Base-by-base conservation (phyloP, 2,329 filamentous ascomycete genomes). In the Exophiala oligosperma region DNA sequence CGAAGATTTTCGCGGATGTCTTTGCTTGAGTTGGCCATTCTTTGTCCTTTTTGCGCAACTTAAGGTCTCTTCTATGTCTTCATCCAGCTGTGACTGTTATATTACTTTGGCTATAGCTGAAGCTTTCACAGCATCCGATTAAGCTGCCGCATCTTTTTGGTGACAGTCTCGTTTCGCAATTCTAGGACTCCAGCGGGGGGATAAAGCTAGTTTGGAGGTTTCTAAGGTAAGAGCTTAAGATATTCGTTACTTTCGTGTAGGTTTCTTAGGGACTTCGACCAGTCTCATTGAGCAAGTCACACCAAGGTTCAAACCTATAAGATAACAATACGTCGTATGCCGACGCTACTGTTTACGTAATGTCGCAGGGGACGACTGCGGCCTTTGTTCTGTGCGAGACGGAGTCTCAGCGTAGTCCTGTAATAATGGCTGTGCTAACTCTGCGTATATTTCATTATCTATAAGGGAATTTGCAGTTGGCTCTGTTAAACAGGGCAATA, bases 281-380 rank as follows among this genome's bases (percentile, higher is more conserved):
- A 80, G 86, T 84, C 17, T 78, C 28, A 1, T 79, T 67, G 1
- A 84, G 81, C 52, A 58, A 66, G 62, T 71, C 73, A 67, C 86
- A 85, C 0, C 73, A 49, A 23, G 21, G n/a, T 51, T 26, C 28
- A 35, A 51, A 51, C 53, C 32, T 49, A 29, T 56, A 4, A 28
- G 26, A 24, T 14, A 21, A 24, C 47, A 44, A 56, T 37, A 44
- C 46, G 53, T 51, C 17, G 53, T 51, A 21, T 46, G 35, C 38
- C 32, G 53, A 50, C 46, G 53, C 32, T 50, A 17, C 28, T 56
- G 53, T 37, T 56, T 56, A 17, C 46, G 46, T 56, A 47, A 28
- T 43, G 53, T 46, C 50, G 53, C 47, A 56, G 35, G 47, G 53
- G 47, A 17, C 11, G 47, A 43, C 29, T 21, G 26, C 50, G 29